Evolutionary conservation across 306 rosid genomes (phyloP), one percentile per base, ranked within the genome.

Genomic region (Calophaca sinica): DNA sequence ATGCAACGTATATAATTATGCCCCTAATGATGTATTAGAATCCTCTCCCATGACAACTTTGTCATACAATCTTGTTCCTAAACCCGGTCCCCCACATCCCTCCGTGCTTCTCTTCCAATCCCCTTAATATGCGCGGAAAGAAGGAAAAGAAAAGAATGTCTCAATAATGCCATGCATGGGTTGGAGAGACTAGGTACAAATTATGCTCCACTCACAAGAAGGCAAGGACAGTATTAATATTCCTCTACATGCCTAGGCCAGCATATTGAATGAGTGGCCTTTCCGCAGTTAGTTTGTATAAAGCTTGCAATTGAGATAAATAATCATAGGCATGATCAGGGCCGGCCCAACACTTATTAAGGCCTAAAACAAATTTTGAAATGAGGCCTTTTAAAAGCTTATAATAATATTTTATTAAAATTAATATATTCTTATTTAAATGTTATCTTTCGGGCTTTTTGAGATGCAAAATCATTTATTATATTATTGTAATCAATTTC

Each of bases 111-210:
- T 63, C 44, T 4, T 36, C 62, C 36, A 63, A 68, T 49, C 62
- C 65, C 73, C 73, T 74, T 80, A 81, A 76, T 82, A 86, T 71
- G 9, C 70, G 81, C 77, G 78, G 79, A 63, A 65, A 83, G 64
- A 60, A 44, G 78, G 49, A 52, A 70, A 58, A 70, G 14, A 60
- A 65, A 68, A 55, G 66, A 62, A 41, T 32, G 41, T 65, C n/a
- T 49, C 72, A 15, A 0, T 7, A 15, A 0, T 7, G 46, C 14
- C 72, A 62, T 12, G 73, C 44, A 50, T 80, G 72, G 52, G 71
- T 52, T 79, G 62, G 76, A 78, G 64, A 73, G 71, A 62, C 60
- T 10, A 5, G 15, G 10, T 35, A 50, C 46, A 38, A 38, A 2
- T 71, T 70, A 68, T 65, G 70, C 36, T 42, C 62, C 64, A 63